Evolutionary conservation across 208 protist genomes (phyloP).

Genomic region (Trichomonas vaginalis): DNA sequence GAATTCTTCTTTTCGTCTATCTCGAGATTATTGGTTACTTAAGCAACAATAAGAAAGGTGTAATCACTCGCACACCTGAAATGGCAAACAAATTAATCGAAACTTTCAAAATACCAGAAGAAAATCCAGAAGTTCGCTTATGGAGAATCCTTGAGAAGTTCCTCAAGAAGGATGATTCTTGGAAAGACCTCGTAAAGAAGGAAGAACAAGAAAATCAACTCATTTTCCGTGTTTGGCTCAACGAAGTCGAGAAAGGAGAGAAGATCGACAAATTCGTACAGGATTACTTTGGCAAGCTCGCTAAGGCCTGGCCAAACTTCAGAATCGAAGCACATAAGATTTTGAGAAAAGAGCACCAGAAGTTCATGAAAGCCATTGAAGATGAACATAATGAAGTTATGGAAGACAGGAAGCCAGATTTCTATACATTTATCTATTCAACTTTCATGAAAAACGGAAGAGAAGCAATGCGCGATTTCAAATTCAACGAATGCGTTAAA

Average conservation of each 20-base stretch:
- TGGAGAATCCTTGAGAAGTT: neutral
- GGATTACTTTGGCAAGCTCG: neutral
- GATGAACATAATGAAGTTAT: neutral
- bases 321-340: neutral
- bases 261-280: neutral
- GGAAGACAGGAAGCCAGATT: neutral
- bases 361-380: neutral
- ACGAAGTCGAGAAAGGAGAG: neutral
- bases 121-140: neutral
- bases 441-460: neutral
- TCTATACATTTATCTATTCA: neutral
- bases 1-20: neutral
- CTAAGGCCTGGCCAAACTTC: neutral
- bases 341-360: neutral
- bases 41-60: neutral
- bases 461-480: no score
- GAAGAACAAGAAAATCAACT: neutral
- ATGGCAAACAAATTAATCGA: neutral
- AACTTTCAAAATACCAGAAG: neutral
- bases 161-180: neutral
- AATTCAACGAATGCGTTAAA: no score
- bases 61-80: neutral
- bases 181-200: neutral
- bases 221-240: neutral
- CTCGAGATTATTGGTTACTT: neutral